These are phyloP conservation scores for Neurospora pannonica DNA, from an alignment of 495 filamentous ascomycete species.

Conservation along the genomic window DNA sequence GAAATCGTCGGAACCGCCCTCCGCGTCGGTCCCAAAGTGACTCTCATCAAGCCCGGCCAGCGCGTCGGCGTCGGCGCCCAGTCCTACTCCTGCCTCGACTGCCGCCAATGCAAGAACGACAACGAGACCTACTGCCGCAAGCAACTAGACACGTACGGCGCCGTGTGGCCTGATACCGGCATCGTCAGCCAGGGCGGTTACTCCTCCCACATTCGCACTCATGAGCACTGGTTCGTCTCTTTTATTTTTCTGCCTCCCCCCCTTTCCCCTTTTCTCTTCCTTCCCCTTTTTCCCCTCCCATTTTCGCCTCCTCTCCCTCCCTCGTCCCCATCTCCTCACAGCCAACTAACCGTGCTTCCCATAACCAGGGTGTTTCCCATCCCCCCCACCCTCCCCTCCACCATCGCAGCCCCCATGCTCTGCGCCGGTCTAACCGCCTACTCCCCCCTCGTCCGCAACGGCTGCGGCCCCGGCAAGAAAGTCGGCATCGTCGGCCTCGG, in stretches of 20 bases:
- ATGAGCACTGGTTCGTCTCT: conserved; percentile 40
- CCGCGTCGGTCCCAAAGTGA: conserved; percentile 48
- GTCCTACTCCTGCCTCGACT: conserved; percentile 43
- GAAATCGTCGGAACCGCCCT: conserved; percentile 41
- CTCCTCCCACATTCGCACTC: conserved; percentile 43
- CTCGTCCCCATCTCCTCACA: not conserved
- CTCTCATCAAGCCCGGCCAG: conserved; percentile 41
- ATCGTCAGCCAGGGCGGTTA: conserved; percentile 46
- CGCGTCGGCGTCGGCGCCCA: conserved; percentile 52
- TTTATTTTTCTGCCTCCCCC: not conserved
- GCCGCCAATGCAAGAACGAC: conserved; percentile 48
- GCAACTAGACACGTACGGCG: conserved; percentile 48
- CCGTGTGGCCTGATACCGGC: conserved; percentile 44
- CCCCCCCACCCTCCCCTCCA: conserved; percentile 58
- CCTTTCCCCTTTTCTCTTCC: not conserved
- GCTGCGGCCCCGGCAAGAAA: conserved; percentile 69
- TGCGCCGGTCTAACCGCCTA: conserved; percentile 81
- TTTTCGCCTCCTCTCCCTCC: not conserved
- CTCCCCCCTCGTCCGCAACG: conserved; percentile 66
- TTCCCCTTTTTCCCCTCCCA: not conserved
- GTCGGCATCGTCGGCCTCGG: conserved; percentile 64
- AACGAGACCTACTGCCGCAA: conserved; percentile 49
- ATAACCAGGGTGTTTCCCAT: conserved; percentile 58
- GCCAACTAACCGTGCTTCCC: not conserved
- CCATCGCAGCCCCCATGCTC: conserved; percentile 73